phyloP scores from a whole-genome alignment of 495 filamentous ascomycete species.

The Hapsidospora chrysogenum region DNA sequence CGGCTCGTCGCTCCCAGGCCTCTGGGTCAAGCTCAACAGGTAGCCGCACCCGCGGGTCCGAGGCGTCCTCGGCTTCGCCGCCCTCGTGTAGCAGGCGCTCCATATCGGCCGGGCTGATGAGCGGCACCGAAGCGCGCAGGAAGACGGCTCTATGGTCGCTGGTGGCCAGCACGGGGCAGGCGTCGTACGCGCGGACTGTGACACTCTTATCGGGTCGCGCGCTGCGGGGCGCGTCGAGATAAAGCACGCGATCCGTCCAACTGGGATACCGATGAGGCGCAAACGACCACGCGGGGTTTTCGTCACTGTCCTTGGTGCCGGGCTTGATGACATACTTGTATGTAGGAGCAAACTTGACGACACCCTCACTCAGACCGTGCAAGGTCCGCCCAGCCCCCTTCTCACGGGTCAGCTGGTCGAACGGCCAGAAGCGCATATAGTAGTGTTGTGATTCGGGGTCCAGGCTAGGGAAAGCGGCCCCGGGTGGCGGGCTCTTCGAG shows the following conservation, averaged over 20 bases:
- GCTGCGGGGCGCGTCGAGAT: constrained; percentile 44
- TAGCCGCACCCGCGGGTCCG: constrained; percentile 18
- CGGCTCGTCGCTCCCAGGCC: constrained; percentile 23
- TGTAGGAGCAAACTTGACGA: constrained; percentile 71
- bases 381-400: constrained; percentile 43
- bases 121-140: constrained; percentile 42
- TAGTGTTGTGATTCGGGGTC: constrained; percentile 34
- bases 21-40: constrained; percentile 24
- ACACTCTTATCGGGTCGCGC: too few species aligned
- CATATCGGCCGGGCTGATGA: constrained; percentile 18
- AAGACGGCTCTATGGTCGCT: constrained; percentile 80
- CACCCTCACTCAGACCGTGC: constrained; percentile 59
- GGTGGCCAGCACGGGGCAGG: constrained; percentile 55
- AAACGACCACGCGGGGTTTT: constrained; percentile 43
- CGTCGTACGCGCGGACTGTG: constrained; percentile 48
- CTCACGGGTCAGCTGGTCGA: constrained; percentile 67
- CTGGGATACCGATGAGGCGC: constrained; percentile 69
- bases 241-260: constrained; percentile 90
- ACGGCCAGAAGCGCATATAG: constrained; percentile 37
- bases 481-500: constrained; percentile 33
- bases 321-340: constrained; percentile 52
- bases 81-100: too few species aligned
- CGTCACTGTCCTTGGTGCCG: not conserved
- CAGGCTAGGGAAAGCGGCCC: constrained; percentile 38
- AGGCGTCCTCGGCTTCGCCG: constrained; percentile 3